phyloP scores from a whole-genome alignment of 129 eudicot genomes.

The Lactuca saligna region DNA sequence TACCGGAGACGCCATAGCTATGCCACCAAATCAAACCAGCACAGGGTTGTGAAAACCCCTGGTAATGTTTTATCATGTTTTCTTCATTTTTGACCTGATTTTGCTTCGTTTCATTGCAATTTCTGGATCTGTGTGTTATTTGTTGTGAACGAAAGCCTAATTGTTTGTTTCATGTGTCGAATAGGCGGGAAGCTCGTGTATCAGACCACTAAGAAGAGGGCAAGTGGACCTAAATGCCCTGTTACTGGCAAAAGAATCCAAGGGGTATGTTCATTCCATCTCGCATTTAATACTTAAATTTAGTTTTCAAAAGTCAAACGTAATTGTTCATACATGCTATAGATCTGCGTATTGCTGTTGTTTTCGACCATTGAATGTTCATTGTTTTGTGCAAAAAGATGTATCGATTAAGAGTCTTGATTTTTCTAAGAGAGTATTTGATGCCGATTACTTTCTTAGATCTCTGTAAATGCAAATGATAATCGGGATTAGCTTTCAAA shows the following conservation, averaged over 20 bases:
- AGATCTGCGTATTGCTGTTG: neutral
- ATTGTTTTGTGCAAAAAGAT: neutral
- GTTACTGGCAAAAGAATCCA: slow-evolving; percentile 85
- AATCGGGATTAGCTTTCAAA: slow-evolving; percentile 9
- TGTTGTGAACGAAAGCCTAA: neutral
- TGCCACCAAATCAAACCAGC: slow-evolving; percentile 88
- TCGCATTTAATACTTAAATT: neutral
- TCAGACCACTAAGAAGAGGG: slow-evolving; percentile 74
- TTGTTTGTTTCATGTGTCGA: slow-evolving; percentile 8
- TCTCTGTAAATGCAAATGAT: neutral
- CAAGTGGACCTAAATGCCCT: slow-evolving; percentile 83
- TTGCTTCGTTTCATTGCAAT: neutral
- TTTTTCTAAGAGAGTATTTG: no score
- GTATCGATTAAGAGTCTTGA: neutral
- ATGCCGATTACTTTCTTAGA: no score
- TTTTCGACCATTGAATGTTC: neutral
- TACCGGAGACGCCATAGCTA: slow-evolving; percentile 81
- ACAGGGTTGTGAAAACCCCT: slow-evolving; percentile 69
- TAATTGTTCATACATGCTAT: neutral
- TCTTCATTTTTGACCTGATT: neutral
- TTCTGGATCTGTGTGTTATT: neutral
- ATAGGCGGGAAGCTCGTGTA: slow-evolving; percentile 71
- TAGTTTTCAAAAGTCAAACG: neutral
- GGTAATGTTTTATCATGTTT: slow-evolving; percentile 32
- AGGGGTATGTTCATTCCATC: slow-evolving; percentile 50